Base-by-base conservation (phyloP, 2,329 filamentous ascomycete genomes). In the Sporothrix phasma region DNA sequence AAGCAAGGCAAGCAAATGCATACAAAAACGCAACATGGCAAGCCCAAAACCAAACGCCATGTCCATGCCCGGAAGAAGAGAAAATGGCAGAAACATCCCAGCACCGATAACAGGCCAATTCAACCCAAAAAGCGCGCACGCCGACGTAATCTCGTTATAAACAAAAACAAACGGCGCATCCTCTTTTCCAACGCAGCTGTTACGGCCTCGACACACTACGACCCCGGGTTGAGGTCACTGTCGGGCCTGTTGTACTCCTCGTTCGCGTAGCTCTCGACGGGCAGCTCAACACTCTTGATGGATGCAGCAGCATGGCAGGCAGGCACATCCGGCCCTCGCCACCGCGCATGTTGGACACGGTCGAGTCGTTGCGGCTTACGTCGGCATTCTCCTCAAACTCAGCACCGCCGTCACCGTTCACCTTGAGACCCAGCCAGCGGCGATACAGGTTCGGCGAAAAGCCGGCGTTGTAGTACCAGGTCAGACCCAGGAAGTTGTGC, bases 261-360 rank as follows among this genome's bases (percentile, higher is more conserved):
- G 4, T 76, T 74, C 1, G 80, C 76, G 47, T 81, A 78, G 29
- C 81, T 81, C 73, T 83, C 87, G 1, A 88, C 84, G 7, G 85
- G 82, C 60, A 88, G 70, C 64, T 88, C 84, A 5, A 92, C 82
- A 62, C 84, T 82, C 79, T 96, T 97, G 62, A 96, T 83, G 0
- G 92, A 80, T 97, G 92, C 68, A 97, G 76, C 67, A 96, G 76
- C 87, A 96, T 93, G 0, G 89, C 90, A 7, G 92, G 91, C 46
- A 96, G 77, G 76, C 92, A 97, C 91, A 96, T 95, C 66, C 92
- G 83, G 11, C 90, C 90, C 74, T 92, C 89, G 17, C 88, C 86
- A 56, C 86, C 83, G 59, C 79, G 80, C 82, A 85, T 87, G 67
- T 76, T 73, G 47, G 75, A 74, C 6, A 84, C 79, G 1, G 68